Conservation (phyloP, 2,329 filamentous ascomycete species). For the Scolecobasidium constrictum region DNA sequence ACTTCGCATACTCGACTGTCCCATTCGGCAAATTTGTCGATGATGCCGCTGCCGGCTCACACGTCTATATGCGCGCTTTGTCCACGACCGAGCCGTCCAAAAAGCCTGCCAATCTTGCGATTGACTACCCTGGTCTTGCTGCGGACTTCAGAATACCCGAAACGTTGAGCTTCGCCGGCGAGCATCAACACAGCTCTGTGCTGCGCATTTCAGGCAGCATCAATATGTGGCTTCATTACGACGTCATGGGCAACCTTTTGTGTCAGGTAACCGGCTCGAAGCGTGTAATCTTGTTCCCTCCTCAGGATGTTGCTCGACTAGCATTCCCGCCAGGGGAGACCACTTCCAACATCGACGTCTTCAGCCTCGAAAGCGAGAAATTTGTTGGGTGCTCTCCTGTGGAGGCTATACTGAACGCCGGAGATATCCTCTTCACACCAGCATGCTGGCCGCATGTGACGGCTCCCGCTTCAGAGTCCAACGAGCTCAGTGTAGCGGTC, state of each 20-base stretch:
- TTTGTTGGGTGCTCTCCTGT: background rate
- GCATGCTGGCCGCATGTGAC: slow-evolving; percentile 71
- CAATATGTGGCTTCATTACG: slow-evolving; percentile 85
- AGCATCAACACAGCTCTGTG: slow-evolving; percentile 58
- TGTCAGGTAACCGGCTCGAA: slow-evolving; percentile 69
- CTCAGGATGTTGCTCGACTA: slow-evolving; percentile 58
- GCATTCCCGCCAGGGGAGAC: slow-evolving; percentile 67
- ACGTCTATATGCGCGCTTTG: slow-evolving; percentile 68
- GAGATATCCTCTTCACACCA: slow-evolving; percentile 72
- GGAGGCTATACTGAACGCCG: slow-evolving; percentile 54
- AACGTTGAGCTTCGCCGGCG: slow-evolving; percentile 37
- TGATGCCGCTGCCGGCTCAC: slow-evolving; percentile 46
- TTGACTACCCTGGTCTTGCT: slow-evolving; percentile 61
- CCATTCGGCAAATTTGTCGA: slow-evolving; percentile 56
- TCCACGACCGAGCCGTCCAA: slow-evolving; percentile 59
- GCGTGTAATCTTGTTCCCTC: slow-evolving; percentile 66
- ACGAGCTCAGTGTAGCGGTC: slow-evolving; percentile 57
- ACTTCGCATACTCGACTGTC: slow-evolving; percentile 66
- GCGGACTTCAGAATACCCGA: slow-evolving; percentile 59
- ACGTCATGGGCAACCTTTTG: slow-evolving; percentile 82
- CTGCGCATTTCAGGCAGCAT: slow-evolving; percentile 70
- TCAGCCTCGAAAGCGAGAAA: slow-evolving; percentile 25
- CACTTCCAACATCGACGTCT: slow-evolving; percentile 67
- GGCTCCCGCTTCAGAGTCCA: slow-evolving; percentile 36
- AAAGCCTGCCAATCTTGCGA: slow-evolving; percentile 54